phyloP scores from a whole-genome alignment of 2,329 filamentous ascomycete genomes.

The Neobulgaria alba region DNA sequence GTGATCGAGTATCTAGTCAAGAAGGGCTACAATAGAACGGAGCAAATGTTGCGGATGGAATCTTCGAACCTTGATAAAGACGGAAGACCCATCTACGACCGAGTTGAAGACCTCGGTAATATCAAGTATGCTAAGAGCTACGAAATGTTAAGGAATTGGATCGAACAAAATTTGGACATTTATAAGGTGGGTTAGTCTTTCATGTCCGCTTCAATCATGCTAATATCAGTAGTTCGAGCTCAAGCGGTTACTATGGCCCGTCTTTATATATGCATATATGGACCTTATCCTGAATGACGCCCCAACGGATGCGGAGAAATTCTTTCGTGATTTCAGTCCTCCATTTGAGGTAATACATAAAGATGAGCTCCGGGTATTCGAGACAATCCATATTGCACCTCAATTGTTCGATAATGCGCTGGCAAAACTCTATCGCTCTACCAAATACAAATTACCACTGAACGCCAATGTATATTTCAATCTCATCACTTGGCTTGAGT shows the following conservation, averaged over 20 bases:
- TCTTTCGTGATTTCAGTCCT: slow-evolving; percentile 58
- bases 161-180: slow-evolving; percentile 84
- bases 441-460: slow-evolving; percentile 85
- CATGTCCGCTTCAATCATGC: not conserved
- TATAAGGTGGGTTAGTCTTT: slow-evolving; percentile 60
- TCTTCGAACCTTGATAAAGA: slow-evolving; percentile 75
- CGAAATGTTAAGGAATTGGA: slow-evolving; percentile 68
- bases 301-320: slow-evolving; percentile 61
- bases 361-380: slow-evolving; percentile 72
- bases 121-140: slow-evolving; percentile 72
- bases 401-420: slow-evolving; percentile 70
- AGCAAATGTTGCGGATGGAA: slow-evolving; percentile 86
- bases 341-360: slow-evolving; percentile 70
- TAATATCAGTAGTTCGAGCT: slow-evolving; percentile 62
- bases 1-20: slow-evolving; percentile 94
- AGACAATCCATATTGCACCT: slow-evolving; percentile 63
- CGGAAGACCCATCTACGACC: slow-evolving; percentile 61
- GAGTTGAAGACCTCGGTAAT: slow-evolving; percentile 61
- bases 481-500: slow-evolving; percentile 80
- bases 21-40: slow-evolving; percentile 86
- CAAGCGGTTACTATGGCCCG: slow-evolving; percentile 78
- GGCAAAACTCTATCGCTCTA: slow-evolving; percentile 73
- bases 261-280: slow-evolving; percentile 89
- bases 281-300: slow-evolving; percentile 68
- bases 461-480: slow-evolving; percentile 76